These are phyloP conservation scores for Suhomyces yuchorum DNA, from an alignment of 1,139 yeast species.

Conservation along the genomic window DNA sequence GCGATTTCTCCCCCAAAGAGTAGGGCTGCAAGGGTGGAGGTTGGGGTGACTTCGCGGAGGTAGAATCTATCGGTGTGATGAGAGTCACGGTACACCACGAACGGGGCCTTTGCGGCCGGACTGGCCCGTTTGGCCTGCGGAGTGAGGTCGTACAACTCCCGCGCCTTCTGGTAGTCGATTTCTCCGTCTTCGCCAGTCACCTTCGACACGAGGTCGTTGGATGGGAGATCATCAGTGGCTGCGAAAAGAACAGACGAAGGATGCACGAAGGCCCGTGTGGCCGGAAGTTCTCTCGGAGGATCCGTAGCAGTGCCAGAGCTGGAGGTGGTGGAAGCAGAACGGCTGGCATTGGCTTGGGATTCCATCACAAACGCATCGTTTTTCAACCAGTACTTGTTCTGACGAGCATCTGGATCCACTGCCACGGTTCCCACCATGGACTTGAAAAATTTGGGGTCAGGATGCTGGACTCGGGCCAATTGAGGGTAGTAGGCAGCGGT, in stretches of 20 bases:
- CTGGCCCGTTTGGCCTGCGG: conserved; percentile 33
- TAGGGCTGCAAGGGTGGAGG: conserved; percentile 66
- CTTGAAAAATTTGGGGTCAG: conserved; percentile 73
- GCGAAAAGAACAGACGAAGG: conserved; percentile 76
- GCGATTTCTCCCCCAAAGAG: conserved; percentile 77
- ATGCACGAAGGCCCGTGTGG: conserved; percentile 74
- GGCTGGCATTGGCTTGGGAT: neutral
- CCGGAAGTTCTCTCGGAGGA: conserved; percentile 36
- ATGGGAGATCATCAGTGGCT: conserved; percentile 14
- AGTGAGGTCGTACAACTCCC: conserved; percentile 32
- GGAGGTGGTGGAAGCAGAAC: neutral
- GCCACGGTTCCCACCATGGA: conserved; percentile 80
- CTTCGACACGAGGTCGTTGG: conserved; percentile 25
- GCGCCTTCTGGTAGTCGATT: conserved; percentile 32
- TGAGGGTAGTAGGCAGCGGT: conserved; percentile 86
- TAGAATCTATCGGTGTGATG: conserved; percentile 69
- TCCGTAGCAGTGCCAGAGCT: neutral
- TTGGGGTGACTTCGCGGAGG: conserved; percentile 77
- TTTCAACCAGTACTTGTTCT: conserved; percentile 72
- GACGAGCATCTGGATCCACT: conserved; percentile 77
- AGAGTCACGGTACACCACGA: conserved; percentile 57
- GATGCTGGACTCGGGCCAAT: conserved; percentile 75
- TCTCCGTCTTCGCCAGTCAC: conserved; percentile 43
- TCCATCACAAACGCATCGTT: conserved; percentile 26
- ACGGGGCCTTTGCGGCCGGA: conserved; percentile 47